These are phyloP conservation scores for Solanum gracilifrons DNA, from an alignment of 257 asterid genomes.

Conservation along the genomic window DNA sequence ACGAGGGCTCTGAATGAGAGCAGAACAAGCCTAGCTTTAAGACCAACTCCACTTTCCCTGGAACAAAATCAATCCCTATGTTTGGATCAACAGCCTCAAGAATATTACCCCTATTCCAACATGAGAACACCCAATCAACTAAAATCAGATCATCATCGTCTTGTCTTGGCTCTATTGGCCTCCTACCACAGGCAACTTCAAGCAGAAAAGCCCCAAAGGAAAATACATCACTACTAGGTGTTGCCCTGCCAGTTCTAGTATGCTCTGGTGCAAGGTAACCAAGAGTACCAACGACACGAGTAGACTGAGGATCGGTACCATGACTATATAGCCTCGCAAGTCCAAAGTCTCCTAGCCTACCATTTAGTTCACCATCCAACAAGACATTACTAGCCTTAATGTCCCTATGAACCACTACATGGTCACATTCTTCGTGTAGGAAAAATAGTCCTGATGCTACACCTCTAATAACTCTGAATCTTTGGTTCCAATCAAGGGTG, in stretches of 20 bases:
- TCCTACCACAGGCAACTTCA: constrained; percentile 57
- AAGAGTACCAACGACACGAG: constrained; percentile 57
- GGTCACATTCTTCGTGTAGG: constrained; percentile 64
- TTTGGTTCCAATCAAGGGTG: constrained; percentile 41
- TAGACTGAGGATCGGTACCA: constrained; percentile 57
- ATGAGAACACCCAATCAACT: constrained; percentile 38
- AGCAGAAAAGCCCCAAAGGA: constrained; percentile 61
- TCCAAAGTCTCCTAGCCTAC: constrained; percentile 57
- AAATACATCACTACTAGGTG: constrained; percentile 46
- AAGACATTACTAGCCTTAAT: constrained; percentile 54
- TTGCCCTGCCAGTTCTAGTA: constrained; percentile 45
- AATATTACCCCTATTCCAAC: constrained; percentile 35
- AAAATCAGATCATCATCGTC: constrained; percentile 17
- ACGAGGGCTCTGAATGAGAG: constrained; percentile 23
- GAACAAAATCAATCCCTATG: constrained; percentile 16
- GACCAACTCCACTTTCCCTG: constrained; percentile 35
- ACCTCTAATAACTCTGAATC: constrained; percentile 41
- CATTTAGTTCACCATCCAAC: constrained; percentile 41
- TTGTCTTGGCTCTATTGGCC: constrained; percentile 39
- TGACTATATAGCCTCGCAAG: constrained; percentile 56
- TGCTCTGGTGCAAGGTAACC: constrained; percentile 74
- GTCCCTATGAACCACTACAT: constrained; percentile 55
- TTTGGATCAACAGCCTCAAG: constrained; percentile 37
- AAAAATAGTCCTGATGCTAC: constrained; percentile 48
- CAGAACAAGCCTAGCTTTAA: constrained; percentile 52